Evolutionary conservation across 73 alveolate species (phyloP).

Genomic region (Strombidium stylifer): DNA sequence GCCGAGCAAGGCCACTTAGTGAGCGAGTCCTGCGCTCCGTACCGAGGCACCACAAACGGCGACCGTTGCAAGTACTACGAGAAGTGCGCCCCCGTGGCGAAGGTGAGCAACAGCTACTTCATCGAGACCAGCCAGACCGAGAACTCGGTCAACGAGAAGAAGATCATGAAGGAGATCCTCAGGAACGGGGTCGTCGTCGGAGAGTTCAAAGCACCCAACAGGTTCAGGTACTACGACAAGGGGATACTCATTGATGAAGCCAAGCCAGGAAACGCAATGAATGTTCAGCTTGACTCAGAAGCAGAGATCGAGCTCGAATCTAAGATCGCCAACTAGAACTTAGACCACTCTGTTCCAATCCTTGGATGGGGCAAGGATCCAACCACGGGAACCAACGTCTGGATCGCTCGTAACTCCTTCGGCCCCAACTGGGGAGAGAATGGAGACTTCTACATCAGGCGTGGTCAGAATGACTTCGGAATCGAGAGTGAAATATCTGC

Average conservation of each 20-base stretch:
- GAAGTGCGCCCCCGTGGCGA: not conserved
- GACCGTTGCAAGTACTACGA: not conserved
- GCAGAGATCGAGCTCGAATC: constrained; percentile 45
- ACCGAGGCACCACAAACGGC: constrained; percentile 30
- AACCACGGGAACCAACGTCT: constrained; percentile 71
- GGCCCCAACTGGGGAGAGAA: constrained; percentile 90
- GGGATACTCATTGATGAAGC: constrained; percentile 71
- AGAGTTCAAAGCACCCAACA: constrained; percentile 49
- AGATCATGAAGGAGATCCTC: constrained; percentile 80
- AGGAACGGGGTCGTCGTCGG: constrained; percentile 85
- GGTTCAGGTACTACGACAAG: constrained; percentile 44
- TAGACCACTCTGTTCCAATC: constrained; percentile 68
- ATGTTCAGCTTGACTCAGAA: constrained; percentile 22
- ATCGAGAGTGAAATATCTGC: constrained; percentile 71
- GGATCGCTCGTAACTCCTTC: constrained; percentile 87
- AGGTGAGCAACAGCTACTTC: constrained; percentile 8
- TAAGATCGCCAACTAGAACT: constrained; percentile 50
- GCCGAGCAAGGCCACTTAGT: constrained; percentile 64
- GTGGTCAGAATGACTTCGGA: constrained; percentile 75
- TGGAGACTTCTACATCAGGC: constrained; percentile 61
- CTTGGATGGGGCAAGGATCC: constrained; percentile 84
- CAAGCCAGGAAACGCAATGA: not conserved
- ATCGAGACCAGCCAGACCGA: constrained; percentile 62
- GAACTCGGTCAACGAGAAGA: constrained; percentile 54
- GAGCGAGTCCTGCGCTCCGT: constrained; percentile 46